Base-by-base conservation (phyloP, 257 asterid species). In the Capsicum rhomboideum region DNA sequence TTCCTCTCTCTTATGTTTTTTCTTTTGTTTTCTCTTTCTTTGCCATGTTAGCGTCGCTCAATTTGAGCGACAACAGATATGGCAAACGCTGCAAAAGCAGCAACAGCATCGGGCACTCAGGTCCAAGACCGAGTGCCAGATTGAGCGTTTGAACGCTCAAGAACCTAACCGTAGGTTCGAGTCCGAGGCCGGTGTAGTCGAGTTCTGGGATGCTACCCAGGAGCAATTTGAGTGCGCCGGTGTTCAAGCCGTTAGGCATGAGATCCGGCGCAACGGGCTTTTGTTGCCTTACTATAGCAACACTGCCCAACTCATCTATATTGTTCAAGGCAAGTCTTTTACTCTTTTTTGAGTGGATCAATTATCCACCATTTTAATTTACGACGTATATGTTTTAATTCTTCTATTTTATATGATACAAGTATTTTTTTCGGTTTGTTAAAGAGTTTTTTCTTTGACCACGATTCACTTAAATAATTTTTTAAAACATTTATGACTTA, bases 201-300 rank as follows among this genome's bases (percentile, higher is more conserved):
- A 91, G 87, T 85, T 79, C 85, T 92, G 94, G 95, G 87, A 86
- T 34, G 0, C 80, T 0, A 66, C 82, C 26, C 53, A 13, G 6
- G 67, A 86, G 12, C 91, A 91, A 0, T 87, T 89, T 6, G 85
- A 84, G 86, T 92, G 95, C 42, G 95, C 93, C 17, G 91, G 92
- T 0, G 68, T 92, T 53, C 87, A 86, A 50, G 84, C 89, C 37
- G 85, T 84, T 1, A 86, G 90, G 40, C 85, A 87, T 74, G 80
- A 53, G 0, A 86, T 92, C 17, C 85, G 87, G 4, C 92, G 92
- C 3, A 64, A 80, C 10, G 96, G 94, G 1, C 91, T 92, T 13
- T 56, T 90, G 55, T 84, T 92, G 66, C 96, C 96, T 49, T 82
- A 86, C 82, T 92, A 92, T 87, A 82, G 84, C 17, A 88, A 88